Evolutionary conservation across 768 basidiomycete genomes (phyloP), one percentile per base, ranked within the genome.

Genomic region (Boletus pseudo-olivaceus): DNA sequence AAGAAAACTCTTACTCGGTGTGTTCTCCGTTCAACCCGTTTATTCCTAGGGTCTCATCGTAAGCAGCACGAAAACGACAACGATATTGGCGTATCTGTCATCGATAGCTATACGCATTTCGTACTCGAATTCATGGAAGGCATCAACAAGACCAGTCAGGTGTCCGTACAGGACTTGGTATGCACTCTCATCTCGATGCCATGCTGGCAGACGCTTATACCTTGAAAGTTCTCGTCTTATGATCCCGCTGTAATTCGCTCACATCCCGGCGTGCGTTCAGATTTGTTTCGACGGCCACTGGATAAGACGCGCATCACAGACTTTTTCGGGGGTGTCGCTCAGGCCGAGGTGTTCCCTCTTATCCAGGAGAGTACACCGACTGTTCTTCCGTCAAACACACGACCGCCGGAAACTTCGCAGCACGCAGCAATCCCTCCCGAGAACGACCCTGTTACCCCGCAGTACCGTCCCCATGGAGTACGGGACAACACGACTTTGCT

Each of bases 51-150:
- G 42, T 41, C 59, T 54, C 38, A 62, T 33, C 12, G 8, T 37
- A 12, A 38, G 1, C 61, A 98, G 93, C 86, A 98, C 62, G 89
- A 92, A 66, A 92, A 90, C 64, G 97, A 99, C 74, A 76, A 85
- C 34, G 96, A 98, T 59, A 85, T 99, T 29, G 97, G 97, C 4
- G 92, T 98, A 0, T 87, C 93, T 0, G 94, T 99, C 46, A 97
- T 98, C 57, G 97, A 99, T 67, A 83, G 85, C 14, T 99, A 84
- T 67, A 98, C 96, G 0, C 97, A 98, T 72, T 88, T 89, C 63
- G 78, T 95, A 29, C 82, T 99, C 10, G 82, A 93, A 58, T 94
- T 84, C 69, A 85, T 99, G 79, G 97, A 98, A 69, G 81, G 82
- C 17, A 86, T 96, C 62, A 91, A 93, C 73, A 97, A 97, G 72